Evolutionary conservation across 805 yeast species (phyloP).

Genomic region (Saccharomycopsis fibuligera): DNA sequence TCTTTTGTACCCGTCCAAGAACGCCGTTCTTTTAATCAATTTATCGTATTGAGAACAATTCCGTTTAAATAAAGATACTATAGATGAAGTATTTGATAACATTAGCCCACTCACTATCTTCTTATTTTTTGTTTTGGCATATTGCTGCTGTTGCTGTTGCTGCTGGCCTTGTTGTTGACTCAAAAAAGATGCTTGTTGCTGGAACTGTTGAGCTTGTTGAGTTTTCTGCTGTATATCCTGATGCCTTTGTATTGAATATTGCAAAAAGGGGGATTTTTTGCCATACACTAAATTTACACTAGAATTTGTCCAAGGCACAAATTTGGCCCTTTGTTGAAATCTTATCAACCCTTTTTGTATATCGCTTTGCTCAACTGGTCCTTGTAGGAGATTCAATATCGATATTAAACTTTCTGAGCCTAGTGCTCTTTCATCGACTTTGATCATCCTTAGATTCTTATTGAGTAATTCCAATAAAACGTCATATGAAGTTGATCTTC

Average conservation of each 20-base stretch:
- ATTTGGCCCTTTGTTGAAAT: slow-evolving; percentile 60
- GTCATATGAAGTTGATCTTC: slow-evolving; percentile 76
- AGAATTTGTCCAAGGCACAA: slow-evolving; percentile 83
- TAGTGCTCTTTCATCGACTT: slow-evolving; percentile 34
- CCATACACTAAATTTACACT: slow-evolving; percentile 76
- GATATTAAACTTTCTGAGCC: slow-evolving; percentile 54
- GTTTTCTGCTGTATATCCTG: background rate
- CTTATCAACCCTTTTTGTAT: slow-evolving; percentile 59
- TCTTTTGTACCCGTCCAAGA: slow-evolving; percentile 65
- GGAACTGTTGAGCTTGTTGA: too few relatives aligned
- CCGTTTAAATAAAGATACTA: slow-evolving; percentile 57
- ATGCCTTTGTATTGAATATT: background rate
- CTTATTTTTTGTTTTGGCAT: background rate
- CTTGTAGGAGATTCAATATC: slow-evolving; percentile 64
- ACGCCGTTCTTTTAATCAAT: slow-evolving; percentile 74
- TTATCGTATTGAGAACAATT: slow-evolving; percentile 74
- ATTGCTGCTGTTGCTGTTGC: background rate
- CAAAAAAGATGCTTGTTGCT: too few relatives aligned
- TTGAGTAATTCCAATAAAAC: slow-evolving; percentile 76
- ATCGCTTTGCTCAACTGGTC: slow-evolving; percentile 57
- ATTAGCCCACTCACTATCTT: slow-evolving; percentile 65
- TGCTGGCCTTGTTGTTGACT: background rate
- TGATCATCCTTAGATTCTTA: slow-evolving; percentile 69
- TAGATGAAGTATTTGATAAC: slow-evolving; percentile 76
- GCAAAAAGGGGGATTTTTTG: slow-evolving; percentile 40